Conservation (phyloP, 176 grass and related monocot genomes). For the Puccinellia tenuiflora region DNA sequence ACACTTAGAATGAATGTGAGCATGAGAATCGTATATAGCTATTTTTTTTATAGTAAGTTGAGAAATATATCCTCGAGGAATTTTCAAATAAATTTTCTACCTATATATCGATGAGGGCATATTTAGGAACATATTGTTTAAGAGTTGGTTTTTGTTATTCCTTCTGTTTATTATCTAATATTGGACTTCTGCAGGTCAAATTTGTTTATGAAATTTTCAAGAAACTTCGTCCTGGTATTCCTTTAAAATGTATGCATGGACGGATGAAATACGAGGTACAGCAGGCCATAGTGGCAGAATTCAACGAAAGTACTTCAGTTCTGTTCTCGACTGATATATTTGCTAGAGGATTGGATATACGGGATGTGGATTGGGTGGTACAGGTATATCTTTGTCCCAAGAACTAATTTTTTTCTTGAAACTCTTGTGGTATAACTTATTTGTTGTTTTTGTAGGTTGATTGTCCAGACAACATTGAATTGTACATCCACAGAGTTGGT, state of each 20-base stretch:
- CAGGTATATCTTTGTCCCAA: conserved; percentile 47
- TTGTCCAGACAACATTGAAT: conserved; percentile 65
- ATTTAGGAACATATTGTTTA: background rate
- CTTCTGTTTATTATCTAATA: background rate
- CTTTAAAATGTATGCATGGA: conserved; percentile 90
- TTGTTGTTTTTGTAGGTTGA: conserved; percentile 51
- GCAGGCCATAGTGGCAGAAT: conserved; percentile 59
- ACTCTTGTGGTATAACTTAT: background rate
- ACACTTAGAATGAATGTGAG: background rate
- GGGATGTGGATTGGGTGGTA: conserved; percentile 90
- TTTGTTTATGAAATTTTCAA: conserved; percentile 88
- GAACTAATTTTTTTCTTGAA: conserved; percentile 5
- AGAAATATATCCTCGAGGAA: background rate
- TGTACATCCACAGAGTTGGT: conserved; percentile 95
- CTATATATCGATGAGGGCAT: background rate
- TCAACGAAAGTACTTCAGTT: conserved; percentile 70
- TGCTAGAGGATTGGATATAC: conserved; percentile 78
- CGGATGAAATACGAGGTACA: conserved; percentile 57
- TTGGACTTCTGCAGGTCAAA: conserved; percentile 55
- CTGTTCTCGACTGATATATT: conserved; percentile 89
- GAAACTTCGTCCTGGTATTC: conserved; percentile 94
- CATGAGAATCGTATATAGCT: background rate
- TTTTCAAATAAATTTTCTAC: background rate
- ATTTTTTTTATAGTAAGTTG: background rate
- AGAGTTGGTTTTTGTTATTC: conserved; percentile 18